A percentile compares a stretch with the other conserved stretches of the same genome.
Evolutionary conservation across 306 rosid genomes (phyloP).

Genomic region (Dryas octopetala): DNA sequence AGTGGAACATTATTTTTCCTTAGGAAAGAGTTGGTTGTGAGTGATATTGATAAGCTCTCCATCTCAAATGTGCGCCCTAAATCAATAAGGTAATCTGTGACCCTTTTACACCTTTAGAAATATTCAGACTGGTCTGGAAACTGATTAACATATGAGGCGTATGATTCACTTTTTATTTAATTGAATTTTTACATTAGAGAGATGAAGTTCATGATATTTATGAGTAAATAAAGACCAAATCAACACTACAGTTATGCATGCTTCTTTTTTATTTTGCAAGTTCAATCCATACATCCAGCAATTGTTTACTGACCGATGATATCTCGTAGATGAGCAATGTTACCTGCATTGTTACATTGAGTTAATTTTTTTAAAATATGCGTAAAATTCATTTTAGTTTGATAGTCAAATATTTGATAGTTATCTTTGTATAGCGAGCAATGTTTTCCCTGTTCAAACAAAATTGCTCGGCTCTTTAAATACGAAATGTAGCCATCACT

Average conservation of each 20-base stretch:
- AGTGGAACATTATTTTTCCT: slow-evolving; percentile 81
- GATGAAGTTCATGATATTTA: not conserved
- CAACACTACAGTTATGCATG: not conserved
- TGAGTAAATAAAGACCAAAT: not conserved
- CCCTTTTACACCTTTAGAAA: not conserved
- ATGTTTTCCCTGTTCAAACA: not conserved
- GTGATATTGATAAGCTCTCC: slow-evolving; percentile 91
- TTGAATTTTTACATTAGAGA: not conserved
- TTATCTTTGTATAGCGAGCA: not conserved
- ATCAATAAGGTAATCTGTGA: slow-evolving; percentile 60
- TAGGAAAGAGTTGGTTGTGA: slow-evolving; percentile 75
- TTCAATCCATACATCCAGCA: not conserved
- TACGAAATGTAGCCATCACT: not conserved
- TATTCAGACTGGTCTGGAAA: not conserved
- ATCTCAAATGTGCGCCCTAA: slow-evolving; percentile 81
- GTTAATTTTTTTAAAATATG: not conserved
- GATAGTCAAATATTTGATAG: not conserved
- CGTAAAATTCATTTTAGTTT: not conserved
- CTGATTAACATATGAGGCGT: not conserved
- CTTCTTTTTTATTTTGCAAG: not conserved
- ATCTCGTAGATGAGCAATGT: not conserved
- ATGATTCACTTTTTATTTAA: not conserved
- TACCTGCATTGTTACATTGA: not conserved
- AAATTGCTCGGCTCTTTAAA: not conserved
- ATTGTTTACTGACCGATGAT: not conserved